A percentile compares a stretch with the other conserved stretches of the same genome.
Evolutionary conservation across 2,329 filamentous ascomycete species (phyloP).

Genomic region (Ophiostoma ips): DNA sequence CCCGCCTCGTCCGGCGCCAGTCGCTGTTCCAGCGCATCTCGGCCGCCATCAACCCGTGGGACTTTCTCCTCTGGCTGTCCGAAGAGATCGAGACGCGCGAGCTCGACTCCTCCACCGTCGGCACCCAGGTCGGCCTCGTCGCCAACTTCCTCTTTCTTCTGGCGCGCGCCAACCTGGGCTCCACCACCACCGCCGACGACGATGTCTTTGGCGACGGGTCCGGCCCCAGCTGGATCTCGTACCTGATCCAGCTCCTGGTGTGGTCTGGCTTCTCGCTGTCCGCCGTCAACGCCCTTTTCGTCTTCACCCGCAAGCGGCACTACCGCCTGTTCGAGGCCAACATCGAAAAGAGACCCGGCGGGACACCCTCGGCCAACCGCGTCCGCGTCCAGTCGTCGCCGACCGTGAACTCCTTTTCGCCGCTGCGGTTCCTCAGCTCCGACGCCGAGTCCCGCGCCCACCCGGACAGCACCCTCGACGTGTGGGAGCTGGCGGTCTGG

Average conservation of each 20-base stretch:
- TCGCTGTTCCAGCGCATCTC: conserved; percentile 70
- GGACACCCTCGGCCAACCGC: conserved; percentile 74
- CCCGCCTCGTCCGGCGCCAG: conserved; percentile 72
- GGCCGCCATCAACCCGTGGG: conserved; percentile 70
- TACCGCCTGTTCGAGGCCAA: conserved; percentile 86
- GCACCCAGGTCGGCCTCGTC: conserved; percentile 57
- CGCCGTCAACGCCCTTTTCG: conserved; percentile 64
- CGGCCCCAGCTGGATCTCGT: conserved; percentile 12
- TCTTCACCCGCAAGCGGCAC: conserved; percentile 65
- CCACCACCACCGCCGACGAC: conserved; percentile 32
- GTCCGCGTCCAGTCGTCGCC: conserved; percentile 82
- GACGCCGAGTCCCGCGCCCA: conserved; percentile 73
- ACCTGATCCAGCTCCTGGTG: conserved; percentile 47
- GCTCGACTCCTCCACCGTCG: conserved; percentile 72
- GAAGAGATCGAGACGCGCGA: conserved; percentile 87
- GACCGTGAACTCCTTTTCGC: conserved; percentile 60
- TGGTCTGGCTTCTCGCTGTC: conserved; percentile 54
- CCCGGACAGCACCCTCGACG: conserved; percentile 67
- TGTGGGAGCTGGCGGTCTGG: conserved; percentile 93
- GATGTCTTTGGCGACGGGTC: conserved; percentile 65
- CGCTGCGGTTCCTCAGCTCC: conserved; percentile 59
- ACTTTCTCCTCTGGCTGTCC: conserved; percentile 79
- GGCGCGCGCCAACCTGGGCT: conserved; percentile 61
- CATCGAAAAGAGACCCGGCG: conserved; percentile 57
- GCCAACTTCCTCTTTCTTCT: conserved; percentile 73